phyloP scores from a whole-genome alignment of 139 green algal genomes.

The Pleodorina starrii region DNA sequence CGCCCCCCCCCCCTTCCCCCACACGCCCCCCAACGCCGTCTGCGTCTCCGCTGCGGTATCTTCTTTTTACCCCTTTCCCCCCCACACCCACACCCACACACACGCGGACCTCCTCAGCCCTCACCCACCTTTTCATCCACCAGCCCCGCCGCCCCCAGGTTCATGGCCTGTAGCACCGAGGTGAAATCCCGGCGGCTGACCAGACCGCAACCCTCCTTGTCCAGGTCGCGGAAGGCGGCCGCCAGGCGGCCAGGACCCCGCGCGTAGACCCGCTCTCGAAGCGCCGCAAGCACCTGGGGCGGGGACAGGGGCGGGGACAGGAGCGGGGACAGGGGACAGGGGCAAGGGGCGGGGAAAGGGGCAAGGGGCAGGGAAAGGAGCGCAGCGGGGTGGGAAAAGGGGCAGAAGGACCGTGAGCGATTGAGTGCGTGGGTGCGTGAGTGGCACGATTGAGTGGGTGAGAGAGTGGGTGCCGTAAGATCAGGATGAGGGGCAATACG shows the following conservation, averaged over 20 bases:
- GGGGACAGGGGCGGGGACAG: not conserved
- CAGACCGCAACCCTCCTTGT: not conserved
- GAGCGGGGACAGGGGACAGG: not conserved
- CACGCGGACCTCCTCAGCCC: not conserved
- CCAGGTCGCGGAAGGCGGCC: constrained; percentile 17
- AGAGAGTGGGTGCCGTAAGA: too few species aligned
- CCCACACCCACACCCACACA: not conserved
- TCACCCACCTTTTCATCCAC: constrained; percentile 20
- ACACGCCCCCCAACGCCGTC: not conserved
- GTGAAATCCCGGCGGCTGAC: constrained; percentile 1
- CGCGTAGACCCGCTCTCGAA: constrained; percentile 5
- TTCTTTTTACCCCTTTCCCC: not conserved
- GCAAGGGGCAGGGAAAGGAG: too few species aligned
- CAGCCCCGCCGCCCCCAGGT: not conserved
- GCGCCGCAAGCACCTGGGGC: constrained; percentile 8
- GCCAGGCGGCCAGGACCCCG: constrained; percentile 28
- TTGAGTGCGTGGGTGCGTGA: too few species aligned
- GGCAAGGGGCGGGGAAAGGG: not conserved
- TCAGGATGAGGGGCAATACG: too few species aligned
- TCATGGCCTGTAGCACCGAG: not conserved
- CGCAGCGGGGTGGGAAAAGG: too few species aligned
- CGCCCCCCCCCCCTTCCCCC: not conserved
- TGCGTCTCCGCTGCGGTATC: not conserved
- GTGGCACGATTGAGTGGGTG: too few species aligned
- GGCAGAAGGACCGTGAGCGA: too few species aligned